Evolutionary conservation across 805 yeast genomes (phyloP).

Genomic region (Danielozyma ontarioensis): DNA sequence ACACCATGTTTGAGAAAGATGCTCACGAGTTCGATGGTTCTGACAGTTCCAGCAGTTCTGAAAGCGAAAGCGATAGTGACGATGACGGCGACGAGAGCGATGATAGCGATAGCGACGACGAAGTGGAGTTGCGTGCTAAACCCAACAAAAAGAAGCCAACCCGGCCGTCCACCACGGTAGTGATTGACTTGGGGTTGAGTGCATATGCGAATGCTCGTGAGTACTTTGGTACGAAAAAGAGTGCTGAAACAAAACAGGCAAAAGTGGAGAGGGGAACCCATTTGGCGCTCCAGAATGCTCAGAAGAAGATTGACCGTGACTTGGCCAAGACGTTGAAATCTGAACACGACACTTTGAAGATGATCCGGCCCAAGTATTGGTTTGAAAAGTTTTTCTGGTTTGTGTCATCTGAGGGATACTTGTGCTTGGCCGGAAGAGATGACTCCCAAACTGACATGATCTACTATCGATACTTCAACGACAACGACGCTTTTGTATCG

Average conservation of each 20-base stretch:
- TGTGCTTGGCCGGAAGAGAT: slow-evolving; percentile 86
- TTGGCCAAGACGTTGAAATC: slow-evolving; percentile 56
- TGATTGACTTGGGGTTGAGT: slow-evolving; percentile 63
- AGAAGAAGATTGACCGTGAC: slow-evolving; percentile 68
- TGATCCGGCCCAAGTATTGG: slow-evolving; percentile 72
- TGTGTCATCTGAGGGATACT: slow-evolving; percentile 80
- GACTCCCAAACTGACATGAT: slow-evolving; percentile 73
- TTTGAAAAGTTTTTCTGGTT: slow-evolving; percentile 96
- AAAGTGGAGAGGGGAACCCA: slow-evolving; percentile 76
- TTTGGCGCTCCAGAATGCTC: slow-evolving; percentile 78
- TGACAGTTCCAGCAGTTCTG: slow-evolving; percentile 11
- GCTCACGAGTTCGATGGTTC: background rate
- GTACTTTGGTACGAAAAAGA: slow-evolving; percentile 73
- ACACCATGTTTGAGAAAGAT: slow-evolving; percentile 21
- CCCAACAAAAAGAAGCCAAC: slow-evolving; percentile 6
- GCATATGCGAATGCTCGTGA: slow-evolving; percentile 86
- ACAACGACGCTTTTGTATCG: slow-evolving; percentile 65
- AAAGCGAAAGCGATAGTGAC: slow-evolving; percentile 19
- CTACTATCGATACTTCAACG: slow-evolving; percentile 69
- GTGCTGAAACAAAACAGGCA: slow-evolving; percentile 70
- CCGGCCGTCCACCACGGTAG: slow-evolving; percentile 31
- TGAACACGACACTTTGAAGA: slow-evolving; percentile 47
- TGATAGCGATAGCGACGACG: slow-evolving; percentile 16
- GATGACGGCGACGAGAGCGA: slow-evolving; percentile 33
- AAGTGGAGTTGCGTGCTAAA: slow-evolving; percentile 5